A percentile compares a stretch with the other conserved stretches of the same genome.
Conservation (phyloP, 192 early-diverging fungal species). For the Blastocladiella britannica region DNA sequence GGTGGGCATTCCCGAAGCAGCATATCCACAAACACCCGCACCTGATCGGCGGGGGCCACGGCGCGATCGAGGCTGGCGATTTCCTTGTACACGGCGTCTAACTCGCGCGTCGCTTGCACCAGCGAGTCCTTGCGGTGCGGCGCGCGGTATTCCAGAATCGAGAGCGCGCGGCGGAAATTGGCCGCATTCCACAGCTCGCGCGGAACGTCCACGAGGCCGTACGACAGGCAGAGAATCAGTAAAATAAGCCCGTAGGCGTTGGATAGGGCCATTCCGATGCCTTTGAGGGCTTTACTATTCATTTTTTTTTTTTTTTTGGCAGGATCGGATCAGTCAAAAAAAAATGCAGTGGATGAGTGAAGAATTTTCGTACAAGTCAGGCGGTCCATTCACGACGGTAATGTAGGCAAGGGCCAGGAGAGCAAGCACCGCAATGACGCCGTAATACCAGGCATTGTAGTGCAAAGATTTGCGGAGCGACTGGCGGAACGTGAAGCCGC, state of each 20-base stretch:
- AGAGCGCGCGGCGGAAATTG: slow-evolving; percentile 32
- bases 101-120: slow-evolving; percentile 64
- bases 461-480: slow-evolving; percentile 48
- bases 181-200: slow-evolving; percentile 62
- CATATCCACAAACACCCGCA: too few species aligned
- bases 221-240: slow-evolving; percentile 74
- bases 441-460: slow-evolving; percentile 68
- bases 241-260: slow-evolving; percentile 88
- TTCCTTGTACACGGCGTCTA: slow-evolving; percentile 27
- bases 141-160: slow-evolving; percentile 40
- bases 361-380: slow-evolving; percentile 3
- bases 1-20: too few species aligned
- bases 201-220: slow-evolving; percentile 78
- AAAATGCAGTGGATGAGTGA: slow-evolving; percentile 2
- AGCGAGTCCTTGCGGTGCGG: slow-evolving; percentile 54
- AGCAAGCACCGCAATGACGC: slow-evolving; percentile 43
- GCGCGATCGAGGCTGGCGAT: slow-evolving; percentile 11
- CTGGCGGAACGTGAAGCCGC: slow-evolving; percentile 51
- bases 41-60: too few species aligned
- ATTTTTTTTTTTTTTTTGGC: slow-evolving; percentile 25
- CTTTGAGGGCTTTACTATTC: slow-evolving; percentile 44
- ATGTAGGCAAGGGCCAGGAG: slow-evolving; percentile 55
- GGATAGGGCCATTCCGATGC: slow-evolving; percentile 71
- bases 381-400: slow-evolving; percentile 7
- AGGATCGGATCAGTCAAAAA: slow-evolving; percentile 4